Evolutionary conservation across 495 filamentous ascomycete genomes (phyloP), one percentile per base, ranked within the genome.

Genomic region (Hypoxylon rickii): DNA sequence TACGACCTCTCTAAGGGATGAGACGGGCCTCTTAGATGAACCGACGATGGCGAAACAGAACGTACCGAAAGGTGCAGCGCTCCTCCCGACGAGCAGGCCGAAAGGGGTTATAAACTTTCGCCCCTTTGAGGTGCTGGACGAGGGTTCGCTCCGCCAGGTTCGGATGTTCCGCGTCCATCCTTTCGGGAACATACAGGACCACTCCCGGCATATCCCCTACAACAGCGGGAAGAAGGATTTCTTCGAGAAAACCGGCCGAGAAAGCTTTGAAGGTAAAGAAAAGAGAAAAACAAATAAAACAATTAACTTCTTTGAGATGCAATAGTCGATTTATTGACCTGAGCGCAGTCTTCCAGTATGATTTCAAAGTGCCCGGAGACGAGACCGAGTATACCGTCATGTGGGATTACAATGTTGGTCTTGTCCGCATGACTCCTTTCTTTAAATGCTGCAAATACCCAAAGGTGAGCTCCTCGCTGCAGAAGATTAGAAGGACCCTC

Each of bases 381-480:
- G 82, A 85, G 4, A 80, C 77, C 55, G 70, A 77, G 41, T 92
- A 90, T 76, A 82, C 77, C 5, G 84, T 98, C 18, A 90, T 96
- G 85, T 98, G 94, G 94, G 94, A 98, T 69, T 96, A 96, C 70
- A 91, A 92, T 55, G 85, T 92, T 50, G 94, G 94, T n/a, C 86
- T 96, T 19, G 93, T 97, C 44, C 85, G 92, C 51, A 92, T 93
- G 65, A 97, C 94, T 4, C 89, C 90, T 34, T 89, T 98, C 65
- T 97, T 98, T 81, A 96, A 96, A 65, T 90, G 89, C 63, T 85
- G 83, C 52, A 84, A 85, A 50, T 91, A 93, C 67, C 81, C 86
- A 34, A 98, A 98, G 85, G 93, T 91, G 58, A 55, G 72, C 19
- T 3, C 13, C 8, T 49, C 29, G 31, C 3, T 22, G 12, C 18